Conservation (phyloP, 768 basidiomycete genomes). For the Lactarius hatsudake region DNA sequence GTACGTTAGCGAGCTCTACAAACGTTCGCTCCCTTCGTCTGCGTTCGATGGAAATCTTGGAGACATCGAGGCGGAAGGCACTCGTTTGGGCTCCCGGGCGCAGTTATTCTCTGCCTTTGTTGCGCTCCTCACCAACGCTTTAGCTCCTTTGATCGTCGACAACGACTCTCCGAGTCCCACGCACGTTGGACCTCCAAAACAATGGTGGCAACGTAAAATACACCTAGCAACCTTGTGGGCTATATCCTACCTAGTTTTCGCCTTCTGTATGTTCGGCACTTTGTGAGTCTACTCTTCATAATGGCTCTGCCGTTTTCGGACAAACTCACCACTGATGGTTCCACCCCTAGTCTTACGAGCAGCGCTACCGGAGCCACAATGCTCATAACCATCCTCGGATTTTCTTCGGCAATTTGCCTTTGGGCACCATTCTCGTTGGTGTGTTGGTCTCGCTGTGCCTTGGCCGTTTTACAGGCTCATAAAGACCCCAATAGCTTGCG, state of each 20-base stretch:
- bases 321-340: not conserved
- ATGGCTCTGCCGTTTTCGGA: not conserved
- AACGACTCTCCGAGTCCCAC: not conserved
- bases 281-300: conserved; percentile 53
- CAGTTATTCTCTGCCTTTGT: conserved; percentile 76
- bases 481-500: conserved; percentile 46
- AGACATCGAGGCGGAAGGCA: conserved; percentile 60
- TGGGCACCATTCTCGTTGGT: conserved; percentile 95
- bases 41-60: conserved; percentile 32
- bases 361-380: conserved; percentile 68
- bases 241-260: conserved; percentile 69
- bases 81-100: conserved; percentile 79
- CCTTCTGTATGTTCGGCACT: conserved; percentile 74
- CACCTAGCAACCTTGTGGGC: conserved; percentile 77
- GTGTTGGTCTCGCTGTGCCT: conserved; percentile 30
- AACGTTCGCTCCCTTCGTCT: conserved; percentile 40
- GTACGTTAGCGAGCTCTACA: conserved; percentile 87
- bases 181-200: conserved; percentile 8
- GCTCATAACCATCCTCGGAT: conserved; percentile 76
- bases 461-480: not conserved
- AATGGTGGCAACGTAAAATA: conserved; percentile 39
- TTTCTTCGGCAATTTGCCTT: conserved; percentile 89
- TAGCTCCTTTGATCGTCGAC: conserved; percentile 63
- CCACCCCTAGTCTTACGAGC: conserved; percentile 56
- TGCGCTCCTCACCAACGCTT: conserved; percentile 61